A percentile compares a stretch with the other conserved stretches of the same genome.
phyloP scores from a whole-genome alignment of 352 stramenopile species.

The Plasmopara halstedii region DNA sequence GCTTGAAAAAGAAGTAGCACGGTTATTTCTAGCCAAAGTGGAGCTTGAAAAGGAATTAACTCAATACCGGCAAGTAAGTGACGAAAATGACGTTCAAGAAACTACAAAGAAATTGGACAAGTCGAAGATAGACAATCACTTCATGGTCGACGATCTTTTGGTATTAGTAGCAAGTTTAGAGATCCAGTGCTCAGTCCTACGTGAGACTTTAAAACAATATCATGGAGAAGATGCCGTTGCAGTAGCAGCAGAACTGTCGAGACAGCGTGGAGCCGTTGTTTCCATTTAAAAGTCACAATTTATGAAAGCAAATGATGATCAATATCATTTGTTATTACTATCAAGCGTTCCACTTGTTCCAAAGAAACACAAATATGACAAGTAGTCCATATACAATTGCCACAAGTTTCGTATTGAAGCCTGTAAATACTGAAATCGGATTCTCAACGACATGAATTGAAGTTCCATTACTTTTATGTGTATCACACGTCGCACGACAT shows the following conservation, averaged over 20 bases:
- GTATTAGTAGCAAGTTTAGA: slow-evolving; percentile 62
- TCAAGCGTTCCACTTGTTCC: slow-evolving; percentile 44
- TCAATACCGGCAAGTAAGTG: not conserved
- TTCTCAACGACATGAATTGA: slow-evolving; percentile 49
- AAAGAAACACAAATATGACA: slow-evolving; percentile 25
- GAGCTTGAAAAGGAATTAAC: slow-evolving; percentile 36
- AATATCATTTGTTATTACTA: no score
- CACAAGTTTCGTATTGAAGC: slow-evolving; percentile 58
- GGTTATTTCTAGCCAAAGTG: slow-evolving; percentile 47
- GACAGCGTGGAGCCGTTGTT: slow-evolving; percentile 26
- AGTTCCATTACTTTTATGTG: slow-evolving; percentile 25
- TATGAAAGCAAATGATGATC: slow-evolving; percentile 1
- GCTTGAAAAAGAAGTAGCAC: slow-evolving; percentile 44
- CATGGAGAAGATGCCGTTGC: slow-evolving; percentile 35
- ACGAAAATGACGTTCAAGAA: slow-evolving; percentile 9
- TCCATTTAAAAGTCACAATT: slow-evolving; percentile 14
- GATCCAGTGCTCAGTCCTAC: slow-evolving; percentile 56
- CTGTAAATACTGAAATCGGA: slow-evolving; percentile 59
- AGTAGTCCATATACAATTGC: slow-evolving; percentile 47
- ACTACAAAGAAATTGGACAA: slow-evolving; percentile 6
- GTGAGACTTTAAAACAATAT: slow-evolving; percentile 33
- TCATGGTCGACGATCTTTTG: slow-evolving; percentile 41
- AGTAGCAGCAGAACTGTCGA: slow-evolving; percentile 21
- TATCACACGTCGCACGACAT: slow-evolving; percentile 60
- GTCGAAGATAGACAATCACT: slow-evolving; percentile 14